phyloP scores from a whole-genome alignment of 306 rosid genomes.

The Biancaea sappan region DNA sequence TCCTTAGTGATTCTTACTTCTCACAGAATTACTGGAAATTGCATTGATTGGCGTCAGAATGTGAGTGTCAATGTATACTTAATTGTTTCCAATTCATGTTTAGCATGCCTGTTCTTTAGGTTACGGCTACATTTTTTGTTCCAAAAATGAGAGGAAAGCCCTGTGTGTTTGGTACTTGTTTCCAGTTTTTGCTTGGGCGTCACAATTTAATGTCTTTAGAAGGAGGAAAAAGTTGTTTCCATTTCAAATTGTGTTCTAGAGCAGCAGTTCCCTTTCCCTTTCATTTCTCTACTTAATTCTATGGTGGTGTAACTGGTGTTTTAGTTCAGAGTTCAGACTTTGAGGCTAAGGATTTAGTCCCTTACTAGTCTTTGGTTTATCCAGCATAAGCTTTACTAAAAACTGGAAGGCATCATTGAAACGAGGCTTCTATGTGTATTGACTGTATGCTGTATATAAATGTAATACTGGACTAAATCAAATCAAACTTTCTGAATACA shows the following conservation, averaged over 20 bases:
- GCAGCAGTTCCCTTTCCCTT: not conserved
- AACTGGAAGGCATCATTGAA: not conserved
- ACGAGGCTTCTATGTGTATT: not conserved
- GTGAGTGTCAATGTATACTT: not conserved
- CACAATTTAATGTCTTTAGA: not conserved
- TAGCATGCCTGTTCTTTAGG: not conserved
- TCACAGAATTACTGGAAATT: not conserved
- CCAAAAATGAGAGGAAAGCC: not conserved
- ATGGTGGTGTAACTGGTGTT: not conserved
- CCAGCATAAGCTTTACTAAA: not conserved
- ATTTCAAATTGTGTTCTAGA: not conserved
- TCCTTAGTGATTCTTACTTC: not conserved
- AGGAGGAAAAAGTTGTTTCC: not conserved
- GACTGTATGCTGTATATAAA: not conserved
- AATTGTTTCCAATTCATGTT: not conserved
- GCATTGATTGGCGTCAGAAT: not conserved
- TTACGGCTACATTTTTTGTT: not conserved
- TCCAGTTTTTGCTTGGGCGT: not conserved
- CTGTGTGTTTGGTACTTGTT: not conserved
- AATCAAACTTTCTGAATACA: not conserved
- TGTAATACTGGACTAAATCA: not conserved
- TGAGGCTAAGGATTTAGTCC: not conserved
- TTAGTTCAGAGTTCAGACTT: slow-evolving; percentile 1
- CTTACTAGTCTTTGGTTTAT: not conserved
- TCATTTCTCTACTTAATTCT: not conserved